phyloP scores from a whole-genome alignment of 2,329 filamentous ascomycete genomes.

The Thelonectria blattea region DNA sequence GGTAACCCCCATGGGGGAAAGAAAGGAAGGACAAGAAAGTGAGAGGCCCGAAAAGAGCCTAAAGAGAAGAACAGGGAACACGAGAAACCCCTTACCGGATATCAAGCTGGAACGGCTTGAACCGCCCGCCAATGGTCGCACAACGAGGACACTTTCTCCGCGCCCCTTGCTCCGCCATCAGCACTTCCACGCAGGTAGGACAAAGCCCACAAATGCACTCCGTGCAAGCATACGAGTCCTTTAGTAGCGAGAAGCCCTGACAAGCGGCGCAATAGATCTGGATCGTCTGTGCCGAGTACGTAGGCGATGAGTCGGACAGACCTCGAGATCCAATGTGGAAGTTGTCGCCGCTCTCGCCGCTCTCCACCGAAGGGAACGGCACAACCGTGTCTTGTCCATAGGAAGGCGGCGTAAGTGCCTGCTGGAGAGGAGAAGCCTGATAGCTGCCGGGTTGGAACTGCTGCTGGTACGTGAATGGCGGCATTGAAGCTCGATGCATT shows the following conservation, averaged over 20 bases:
- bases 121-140: slow-evolving; percentile 77
- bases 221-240: slow-evolving; percentile 90
- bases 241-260: slow-evolving; percentile 75
- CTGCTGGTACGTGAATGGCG: slow-evolving; percentile 63
- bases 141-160: slow-evolving; percentile 80
- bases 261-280: slow-evolving; percentile 95
- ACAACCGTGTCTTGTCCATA: slow-evolving; percentile 72
- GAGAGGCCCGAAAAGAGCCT: not conserved
- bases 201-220: slow-evolving; percentile 96
- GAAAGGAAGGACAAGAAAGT: slow-evolving; percentile 15
- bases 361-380: slow-evolving; percentile 89
- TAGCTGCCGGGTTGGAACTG: slow-evolving; percentile 72
- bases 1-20: slow-evolving; percentile 17
- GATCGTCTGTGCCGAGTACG: slow-evolving; percentile 74
- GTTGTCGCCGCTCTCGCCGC: slow-evolving; percentile 73
- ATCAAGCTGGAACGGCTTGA: slow-evolving; percentile 86
- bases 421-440: slow-evolving; percentile 88
- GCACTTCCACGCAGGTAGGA: slow-evolving; percentile 81
- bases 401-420: slow-evolving; percentile 83
- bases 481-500: slow-evolving; percentile 66
- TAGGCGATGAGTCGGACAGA: slow-evolving; percentile 73
- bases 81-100: slow-evolving; percentile 62
- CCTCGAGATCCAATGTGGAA: slow-evolving; percentile 73
- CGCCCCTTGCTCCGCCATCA: slow-evolving; percentile 78
- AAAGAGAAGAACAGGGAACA: slow-evolving; percentile 9